These are phyloP conservation scores for Xanthoconium separans DNA, from an alignment of 1,284 basidiomycete genomes.

Conservation along the genomic window DNA sequence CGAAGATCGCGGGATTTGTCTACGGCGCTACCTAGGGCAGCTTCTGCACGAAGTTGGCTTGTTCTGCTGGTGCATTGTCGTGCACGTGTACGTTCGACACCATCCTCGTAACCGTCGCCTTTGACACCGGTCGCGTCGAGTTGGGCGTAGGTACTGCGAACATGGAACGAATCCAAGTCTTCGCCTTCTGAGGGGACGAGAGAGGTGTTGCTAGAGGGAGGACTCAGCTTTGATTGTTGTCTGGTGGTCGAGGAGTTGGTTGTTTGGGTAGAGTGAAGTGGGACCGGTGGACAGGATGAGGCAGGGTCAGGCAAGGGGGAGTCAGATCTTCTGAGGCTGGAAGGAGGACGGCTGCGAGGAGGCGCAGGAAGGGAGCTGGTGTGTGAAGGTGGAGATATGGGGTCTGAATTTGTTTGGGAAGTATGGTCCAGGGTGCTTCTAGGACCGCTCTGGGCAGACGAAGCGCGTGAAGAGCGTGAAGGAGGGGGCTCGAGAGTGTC, in stretches of 20 bases:
- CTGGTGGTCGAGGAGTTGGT: conserved; percentile 38
- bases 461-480: conserved; percentile 30
- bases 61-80: conserved; percentile 60
- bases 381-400: conserved; percentile 18
- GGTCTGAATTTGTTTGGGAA: no score
- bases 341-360: conserved; percentile 35
- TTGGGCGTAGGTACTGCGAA: conserved; percentile 86
- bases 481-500: conserved; percentile 24
- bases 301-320: conserved; percentile 22
- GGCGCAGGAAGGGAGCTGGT: conserved; percentile 28
- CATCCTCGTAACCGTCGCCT: conserved; percentile 90
- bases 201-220: conserved; percentile 54
- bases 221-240: conserved; percentile 36
- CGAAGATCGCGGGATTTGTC: conserved; percentile 63
- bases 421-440: no score
- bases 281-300: conserved; percentile 13
- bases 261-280: conserved; percentile 27
- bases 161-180: conserved; percentile 83
- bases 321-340: conserved; percentile 23
- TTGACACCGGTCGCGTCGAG: conserved; percentile 83
- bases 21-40: conserved; percentile 51
- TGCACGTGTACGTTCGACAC: conserved; percentile 91
- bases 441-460: conserved; percentile 12
- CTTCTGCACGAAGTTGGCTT: conserved; percentile 55
- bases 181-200: conserved; percentile 72